Evolutionary conservation across 1,284 basidiomycete genomes (phyloP), one percentile per base, ranked within the genome.

Genomic region (Boletus albobrunnescens): DNA sequence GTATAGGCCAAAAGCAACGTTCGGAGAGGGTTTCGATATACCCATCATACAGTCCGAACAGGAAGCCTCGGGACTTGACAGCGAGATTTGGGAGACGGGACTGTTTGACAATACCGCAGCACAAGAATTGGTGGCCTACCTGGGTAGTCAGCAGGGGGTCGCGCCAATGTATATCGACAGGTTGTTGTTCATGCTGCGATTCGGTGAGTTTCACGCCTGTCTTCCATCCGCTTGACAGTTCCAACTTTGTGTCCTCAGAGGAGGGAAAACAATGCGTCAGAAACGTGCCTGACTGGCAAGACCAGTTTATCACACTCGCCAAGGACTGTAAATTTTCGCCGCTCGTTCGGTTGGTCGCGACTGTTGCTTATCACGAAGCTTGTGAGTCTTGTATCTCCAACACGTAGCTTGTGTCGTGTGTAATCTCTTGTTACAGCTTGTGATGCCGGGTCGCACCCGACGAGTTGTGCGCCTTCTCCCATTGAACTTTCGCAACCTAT

Each of bases 161-260:
- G 51, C 52, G 3, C 53, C 47, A 7, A 45, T 55, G 44, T 55
- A 61, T 14, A 55, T 65, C 2, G 63, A 66, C 23, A 52, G 58
- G 24, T 28, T 64, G 16, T 40, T 65, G 36, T 61, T 65, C 40
- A 58, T 65, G 59, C n/a, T 65, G 3, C 50, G 54, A 51, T 65
- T 56, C 41, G 48, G 59, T 63, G 26, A 33, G 16, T 26, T n/a
- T n/a, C n/a, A n/a, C n/a, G n/a, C n/a, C n/a, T n/a, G n/a, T 33
- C 36, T 23, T 23, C 2, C n/a, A n/a, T 46, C 4, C 6, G 3
- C 12, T 16, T 3, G 12, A 30, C n/a, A n/a, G n/a, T n/a, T n/a
- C 36, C 5, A 8, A 17, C 5, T 19, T 3, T 38, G 5, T 8
- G 0, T 10, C 9, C 36, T 23, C 20, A 65, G 61, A 44, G 30